Conservation (phyloP, 192 early-diverging fungal genomes). For the Lobosporangium transversale region DNA sequence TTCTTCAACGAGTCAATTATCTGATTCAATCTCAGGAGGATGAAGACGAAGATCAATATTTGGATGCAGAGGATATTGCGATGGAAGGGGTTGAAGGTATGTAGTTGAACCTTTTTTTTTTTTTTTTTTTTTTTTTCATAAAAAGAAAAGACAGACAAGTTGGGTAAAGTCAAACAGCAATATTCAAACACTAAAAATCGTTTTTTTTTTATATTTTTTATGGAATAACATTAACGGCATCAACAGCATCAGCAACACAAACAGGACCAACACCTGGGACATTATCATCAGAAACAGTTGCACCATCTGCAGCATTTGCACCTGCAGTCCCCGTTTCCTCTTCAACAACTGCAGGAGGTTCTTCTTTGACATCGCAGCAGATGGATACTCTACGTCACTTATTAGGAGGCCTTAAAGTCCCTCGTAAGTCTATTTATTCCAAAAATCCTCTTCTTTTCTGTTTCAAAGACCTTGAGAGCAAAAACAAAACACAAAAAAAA, state of each 20-base stretch:
- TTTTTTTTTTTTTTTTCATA: neutral
- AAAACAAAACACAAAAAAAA: too few species aligned
- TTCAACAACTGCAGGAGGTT: slow-evolving; percentile 8
- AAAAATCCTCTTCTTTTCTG: too few species aligned
- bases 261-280: neutral
- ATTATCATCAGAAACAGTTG: neutral
- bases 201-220: neutral
- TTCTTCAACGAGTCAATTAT: slow-evolving; percentile 65
- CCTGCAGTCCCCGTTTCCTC: slow-evolving; percentile 23
- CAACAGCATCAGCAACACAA: slow-evolving; percentile 5
- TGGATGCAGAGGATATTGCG: slow-evolving; percentile 39
- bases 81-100: slow-evolving; percentile 38
- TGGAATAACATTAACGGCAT: neutral
- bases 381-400: slow-evolving; percentile 58
- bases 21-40: slow-evolving; percentile 54
- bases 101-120: neutral
- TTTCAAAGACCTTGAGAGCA: too few species aligned
- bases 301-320: slow-evolving; percentile 38
- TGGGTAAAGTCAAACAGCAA: neutral
- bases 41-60: slow-evolving; percentile 46
- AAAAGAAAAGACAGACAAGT: neutral
- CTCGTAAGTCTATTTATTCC: too few species aligned
- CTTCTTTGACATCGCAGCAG: slow-evolving; percentile 52
- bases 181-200: neutral
- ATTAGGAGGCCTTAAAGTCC: slow-evolving; percentile 55